Conservation (phyloP, 2,329 filamentous ascomycete genomes). For the Cercospora canescens region DNA sequence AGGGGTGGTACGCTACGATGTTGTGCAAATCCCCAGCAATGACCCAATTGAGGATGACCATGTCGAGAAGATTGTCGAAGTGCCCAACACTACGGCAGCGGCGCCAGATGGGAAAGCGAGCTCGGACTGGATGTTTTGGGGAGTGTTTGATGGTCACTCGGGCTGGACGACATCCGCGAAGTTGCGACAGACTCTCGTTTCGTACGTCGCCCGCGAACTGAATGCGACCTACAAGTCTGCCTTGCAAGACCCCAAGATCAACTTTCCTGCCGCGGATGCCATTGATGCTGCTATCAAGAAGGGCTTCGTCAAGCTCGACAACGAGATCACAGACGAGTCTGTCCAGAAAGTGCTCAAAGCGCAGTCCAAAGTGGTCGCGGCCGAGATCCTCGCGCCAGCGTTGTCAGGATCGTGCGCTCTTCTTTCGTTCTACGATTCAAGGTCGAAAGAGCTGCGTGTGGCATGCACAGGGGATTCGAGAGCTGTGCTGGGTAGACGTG, state of each 20-base stretch:
- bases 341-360: conserved; percentile 88
- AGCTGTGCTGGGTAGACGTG: conserved; percentile 82
- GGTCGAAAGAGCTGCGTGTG: conserved; percentile 82
- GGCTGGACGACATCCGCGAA: conserved; percentile 99
- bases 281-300: conserved; percentile 91
- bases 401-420: conserved; percentile 96
- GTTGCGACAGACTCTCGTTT: conserved; percentile 87
- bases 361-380: conserved; percentile 85
- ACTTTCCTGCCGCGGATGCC: conserved; percentile 72
- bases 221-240: conserved; percentile 87
- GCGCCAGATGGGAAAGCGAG: conserved; percentile 57
- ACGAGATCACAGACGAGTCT: conserved; percentile 92
- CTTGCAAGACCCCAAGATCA: conserved; percentile 55
- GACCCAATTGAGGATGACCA: conserved; percentile 98
- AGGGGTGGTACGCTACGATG: conserved; percentile 90
- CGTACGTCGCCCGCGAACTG: conserved; percentile 87
- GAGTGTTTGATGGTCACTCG: conserved; percentile 95
- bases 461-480: conserved; percentile 97
- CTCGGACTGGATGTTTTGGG: conserved; percentile 99
- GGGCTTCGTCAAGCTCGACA: conserved; percentile 82
- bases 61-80: conserved; percentile 94
- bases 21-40: conserved; percentile 93
- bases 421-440: conserved; percentile 92
- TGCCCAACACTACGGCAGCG: conserved; percentile 63
- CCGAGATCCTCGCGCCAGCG: conserved; percentile 87